phyloP scores from a whole-genome alignment of 2,329 filamentous ascomycete genomes.

The Fusarium papillatum region DNA sequence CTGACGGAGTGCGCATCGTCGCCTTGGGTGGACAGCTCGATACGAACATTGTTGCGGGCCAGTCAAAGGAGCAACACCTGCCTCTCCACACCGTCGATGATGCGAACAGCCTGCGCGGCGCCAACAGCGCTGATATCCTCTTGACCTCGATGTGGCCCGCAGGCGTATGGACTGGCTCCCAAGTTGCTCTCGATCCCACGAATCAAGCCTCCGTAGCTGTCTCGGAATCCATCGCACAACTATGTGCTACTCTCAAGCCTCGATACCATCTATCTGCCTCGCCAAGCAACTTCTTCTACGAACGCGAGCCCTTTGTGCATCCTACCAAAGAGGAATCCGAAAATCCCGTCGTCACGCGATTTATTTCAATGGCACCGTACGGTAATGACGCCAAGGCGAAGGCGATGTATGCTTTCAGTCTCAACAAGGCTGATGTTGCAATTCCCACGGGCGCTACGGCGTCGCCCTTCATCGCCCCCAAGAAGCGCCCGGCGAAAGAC shows the following conservation, averaged over 20 bases:
- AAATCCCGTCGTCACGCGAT: conserved; percentile 79
- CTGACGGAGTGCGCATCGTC: conserved; percentile 91
- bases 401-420: conserved; percentile 82
- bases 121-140: conserved; percentile 86
- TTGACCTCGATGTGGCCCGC: conserved; percentile 90
- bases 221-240: conserved; percentile 80
- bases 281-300: conserved; percentile 78
- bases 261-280: conserved; percentile 89
- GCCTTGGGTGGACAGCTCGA: conserved; percentile 83
- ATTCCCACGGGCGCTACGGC: conserved; percentile 80
- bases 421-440: conserved; percentile 75
- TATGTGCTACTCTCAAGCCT: conserved; percentile 86
- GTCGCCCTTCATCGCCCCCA: conserved; percentile 76
- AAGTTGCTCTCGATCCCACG: conserved; percentile 68
- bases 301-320: conserved; percentile 94
- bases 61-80: conserved; percentile 80
- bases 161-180: conserved; percentile 78
- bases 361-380: conserved; percentile 88
- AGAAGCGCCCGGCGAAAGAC: conserved; percentile 68
- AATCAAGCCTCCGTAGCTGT: conserved; percentile 64
- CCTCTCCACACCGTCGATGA: conserved; percentile 85
- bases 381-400: conserved; percentile 85
- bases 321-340: conserved; percentile 61
- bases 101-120: conserved; percentile 80
- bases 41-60: conserved; percentile 69